These are phyloP conservation scores for Nicotiana obtusifolia DNA, from an alignment of 257 asterid species.

Conservation along the genomic window DNA sequence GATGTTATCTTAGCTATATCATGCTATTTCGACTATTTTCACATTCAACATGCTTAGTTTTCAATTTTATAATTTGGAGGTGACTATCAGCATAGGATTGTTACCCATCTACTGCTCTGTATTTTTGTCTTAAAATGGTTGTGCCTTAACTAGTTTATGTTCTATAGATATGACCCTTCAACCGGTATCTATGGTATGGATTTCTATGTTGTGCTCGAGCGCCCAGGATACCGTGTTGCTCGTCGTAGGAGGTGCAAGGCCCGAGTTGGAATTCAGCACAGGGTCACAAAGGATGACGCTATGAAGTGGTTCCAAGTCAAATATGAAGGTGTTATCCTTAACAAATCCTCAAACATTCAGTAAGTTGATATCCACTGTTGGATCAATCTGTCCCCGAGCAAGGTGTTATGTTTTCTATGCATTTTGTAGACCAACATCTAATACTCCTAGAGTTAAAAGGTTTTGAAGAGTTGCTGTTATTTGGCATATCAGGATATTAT, in stretches of 20 bases:
- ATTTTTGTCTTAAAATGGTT: background rate
- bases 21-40: background rate
- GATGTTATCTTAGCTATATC: background rate
- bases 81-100: background rate
- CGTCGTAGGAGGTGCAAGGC: slow-evolving; percentile 81
- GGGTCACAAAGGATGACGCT: slow-evolving; percentile 77
- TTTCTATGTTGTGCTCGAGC: slow-evolving; percentile 54
- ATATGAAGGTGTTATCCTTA: slow-evolving; percentile 50
- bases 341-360: slow-evolving; percentile 41
- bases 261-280: slow-evolving; percentile 72
- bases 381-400: background rate
- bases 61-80: background rate
- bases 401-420: background rate
- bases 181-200: slow-evolving; percentile 59
- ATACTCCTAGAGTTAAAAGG: background rate
- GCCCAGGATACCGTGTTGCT: slow-evolving; percentile 74
- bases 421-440: slow-evolving; percentile 2
- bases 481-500: background rate
- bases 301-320: slow-evolving; percentile 61
- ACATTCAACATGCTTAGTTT: background rate
- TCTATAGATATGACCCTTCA: slow-evolving; percentile 42
- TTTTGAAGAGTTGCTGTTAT: background rate
- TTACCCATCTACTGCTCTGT: background rate
- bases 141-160: background rate
- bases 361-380: background rate